These are phyloP conservation scores for Rhamnella rubrinervis DNA, from an alignment of 331 rosid genomes.

Conservation along the genomic window DNA sequence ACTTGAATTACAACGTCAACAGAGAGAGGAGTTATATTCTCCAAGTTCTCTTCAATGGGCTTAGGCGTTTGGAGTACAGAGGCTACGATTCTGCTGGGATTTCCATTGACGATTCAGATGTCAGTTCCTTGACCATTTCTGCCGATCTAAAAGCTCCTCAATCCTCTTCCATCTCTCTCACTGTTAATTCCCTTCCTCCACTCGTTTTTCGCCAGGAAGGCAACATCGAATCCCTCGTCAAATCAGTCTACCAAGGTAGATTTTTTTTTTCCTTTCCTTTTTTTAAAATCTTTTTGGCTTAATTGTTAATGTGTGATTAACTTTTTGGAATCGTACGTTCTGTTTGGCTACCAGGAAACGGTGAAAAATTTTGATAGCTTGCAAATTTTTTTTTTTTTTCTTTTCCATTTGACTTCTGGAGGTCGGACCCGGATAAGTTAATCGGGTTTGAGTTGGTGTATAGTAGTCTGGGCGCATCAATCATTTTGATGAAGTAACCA, in stretches of 20 bases:
- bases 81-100: constrained; percentile 98
- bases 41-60: constrained; percentile 91
- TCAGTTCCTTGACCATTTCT: constrained; percentile 13
- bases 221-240: constrained; percentile 91
- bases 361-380: neutral
- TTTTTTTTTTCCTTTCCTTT: neutral
- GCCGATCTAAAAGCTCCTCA: constrained; percentile 35
- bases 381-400: too few relatives aligned
- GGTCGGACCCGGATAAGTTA: neutral
- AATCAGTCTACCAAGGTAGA: constrained; percentile 77
- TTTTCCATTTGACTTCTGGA: neutral
- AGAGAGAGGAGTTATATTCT: constrained; percentile 84
- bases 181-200: constrained; percentile 30
- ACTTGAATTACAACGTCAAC: constrained; percentile 78
- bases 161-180: constrained; percentile 11
- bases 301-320: neutral
- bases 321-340: neutral
- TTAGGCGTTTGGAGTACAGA: constrained; percentile 82
- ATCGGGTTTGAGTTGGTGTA: neutral
- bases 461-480: too few relatives aligned
- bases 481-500: too few relatives aligned
- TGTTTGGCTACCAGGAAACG: constrained; percentile 21
- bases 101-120: constrained; percentile 59
- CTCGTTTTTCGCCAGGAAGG: constrained; percentile 92
- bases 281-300: neutral